A percentile compares a stretch with the other conserved stretches of the same genome.
Conservation (phyloP, 2,329 filamentous ascomycete genomes). For the Colletotrichum siamense region DNA sequence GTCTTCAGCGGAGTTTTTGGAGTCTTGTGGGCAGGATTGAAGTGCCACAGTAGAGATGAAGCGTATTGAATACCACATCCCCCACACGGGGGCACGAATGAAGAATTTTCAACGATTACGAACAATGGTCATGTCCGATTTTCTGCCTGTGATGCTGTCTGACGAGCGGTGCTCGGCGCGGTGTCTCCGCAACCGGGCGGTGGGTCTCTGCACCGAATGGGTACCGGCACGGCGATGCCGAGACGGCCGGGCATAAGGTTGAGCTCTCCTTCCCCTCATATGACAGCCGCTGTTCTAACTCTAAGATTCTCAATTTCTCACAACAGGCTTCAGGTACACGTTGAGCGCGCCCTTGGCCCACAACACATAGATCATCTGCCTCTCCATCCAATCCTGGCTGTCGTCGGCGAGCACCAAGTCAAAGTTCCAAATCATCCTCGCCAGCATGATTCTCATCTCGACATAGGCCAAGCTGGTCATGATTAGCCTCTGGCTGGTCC, state of each 20-base stretch:
- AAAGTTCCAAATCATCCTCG: constrained; percentile 50
- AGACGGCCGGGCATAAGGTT: neutral
- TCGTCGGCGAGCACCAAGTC: constrained; percentile 44
- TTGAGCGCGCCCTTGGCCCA: constrained; percentile 12
- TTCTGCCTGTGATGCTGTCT: neutral
- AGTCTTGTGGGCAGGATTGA: neutral
- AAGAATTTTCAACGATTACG: neutral
- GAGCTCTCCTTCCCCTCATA: neutral
- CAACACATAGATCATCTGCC: neutral
- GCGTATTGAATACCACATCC: constrained; percentile 18
- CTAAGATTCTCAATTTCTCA: neutral
- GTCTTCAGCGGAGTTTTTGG: constrained; percentile 19
- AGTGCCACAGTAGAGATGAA: constrained; percentile 1
- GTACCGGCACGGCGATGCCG: neutral
- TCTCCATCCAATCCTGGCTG: constrained; percentile 38
- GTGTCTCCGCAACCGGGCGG: neutral
- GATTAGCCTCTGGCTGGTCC: neutral
- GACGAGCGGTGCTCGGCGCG: neutral
- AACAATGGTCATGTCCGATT: neutral
- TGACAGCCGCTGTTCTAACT: neutral
- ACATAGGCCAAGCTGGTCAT: constrained; percentile 44
- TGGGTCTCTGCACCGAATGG: neutral
- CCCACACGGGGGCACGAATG: neutral
- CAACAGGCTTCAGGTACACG: constrained; percentile 8
- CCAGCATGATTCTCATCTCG: constrained; percentile 54